phyloP scores from a whole-genome alignment of 2,329 filamentous ascomycete species.

The Phaeosphaeriaceae sp. region DNA sequence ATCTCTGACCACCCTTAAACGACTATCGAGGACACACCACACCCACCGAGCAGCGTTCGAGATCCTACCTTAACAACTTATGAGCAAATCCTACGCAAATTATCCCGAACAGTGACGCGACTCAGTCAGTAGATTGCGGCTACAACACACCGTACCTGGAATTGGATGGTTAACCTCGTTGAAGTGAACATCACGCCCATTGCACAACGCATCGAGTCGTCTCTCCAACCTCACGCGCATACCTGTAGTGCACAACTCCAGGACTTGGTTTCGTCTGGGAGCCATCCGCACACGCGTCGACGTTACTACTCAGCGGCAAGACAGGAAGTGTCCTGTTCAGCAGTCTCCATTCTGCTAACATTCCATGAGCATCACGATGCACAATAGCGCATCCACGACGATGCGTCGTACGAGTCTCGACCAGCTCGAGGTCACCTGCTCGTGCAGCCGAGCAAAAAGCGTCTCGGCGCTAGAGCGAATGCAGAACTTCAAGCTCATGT shows the following conservation, averaged over 20 bases:
- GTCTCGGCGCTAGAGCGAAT: slow-evolving; percentile 17
- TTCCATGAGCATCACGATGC: slow-evolving; percentile 16
- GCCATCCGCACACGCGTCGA: neutral
- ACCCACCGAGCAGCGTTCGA: neutral
- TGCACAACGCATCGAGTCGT: neutral
- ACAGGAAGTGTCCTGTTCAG: neutral
- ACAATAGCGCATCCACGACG: slow-evolving; percentile 8
- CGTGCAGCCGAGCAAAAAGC: slow-evolving; percentile 17
- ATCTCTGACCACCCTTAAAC: neutral
- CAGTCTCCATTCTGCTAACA: neutral
- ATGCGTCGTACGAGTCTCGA: slow-evolving; percentile 25
- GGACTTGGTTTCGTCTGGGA: neutral
- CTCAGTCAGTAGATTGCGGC: neutral
- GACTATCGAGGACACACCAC: neutral
- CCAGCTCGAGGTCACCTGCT: slow-evolving; percentile 22
- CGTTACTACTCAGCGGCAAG: neutral
- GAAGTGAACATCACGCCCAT: too few relatives aligned
- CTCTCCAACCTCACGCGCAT: neutral
- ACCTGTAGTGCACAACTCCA: neutral
- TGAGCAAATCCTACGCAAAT: neutral
- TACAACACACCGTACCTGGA: too few relatives aligned
- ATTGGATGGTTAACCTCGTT: too few relatives aligned
- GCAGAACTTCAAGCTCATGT: slow-evolving; percentile 18
- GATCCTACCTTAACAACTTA: neutral
- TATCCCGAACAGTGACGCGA: neutral